Evolutionary conservation across 2,329 filamentous ascomycete genomes (phyloP).

Genomic region (Capronia epimyces): DNA sequence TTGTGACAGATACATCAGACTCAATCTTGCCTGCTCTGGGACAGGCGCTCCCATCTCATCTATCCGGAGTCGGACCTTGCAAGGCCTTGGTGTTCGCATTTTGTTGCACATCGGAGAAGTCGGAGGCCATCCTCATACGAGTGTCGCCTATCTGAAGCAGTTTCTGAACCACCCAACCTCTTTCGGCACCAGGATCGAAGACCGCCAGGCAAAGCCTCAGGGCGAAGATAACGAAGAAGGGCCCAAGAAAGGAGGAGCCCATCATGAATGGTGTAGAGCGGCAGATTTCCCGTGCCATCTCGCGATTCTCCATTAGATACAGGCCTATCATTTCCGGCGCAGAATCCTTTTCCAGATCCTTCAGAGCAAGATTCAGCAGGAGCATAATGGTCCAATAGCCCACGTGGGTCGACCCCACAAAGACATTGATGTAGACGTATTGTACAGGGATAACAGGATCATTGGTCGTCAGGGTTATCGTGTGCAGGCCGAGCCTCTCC

Average conservation of each 20-base stretch:
- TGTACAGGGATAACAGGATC: slow-evolving; percentile 26
- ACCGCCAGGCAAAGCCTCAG: slow-evolving; percentile 24
- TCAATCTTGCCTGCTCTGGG: no score
- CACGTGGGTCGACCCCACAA: slow-evolving; percentile 20
- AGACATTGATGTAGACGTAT: slow-evolving; percentile 27
- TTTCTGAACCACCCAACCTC: slow-evolving; percentile 25
- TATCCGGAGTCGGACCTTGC: no score
- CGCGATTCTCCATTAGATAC: slow-evolving; percentile 25
- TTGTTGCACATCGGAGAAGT: slow-evolving; percentile 12
- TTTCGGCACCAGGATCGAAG: slow-evolving; percentile 22
- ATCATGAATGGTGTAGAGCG: slow-evolving; percentile 25
- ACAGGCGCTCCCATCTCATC: no score
- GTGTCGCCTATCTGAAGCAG: slow-evolving; percentile 25
- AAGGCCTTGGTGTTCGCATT: not conserved
- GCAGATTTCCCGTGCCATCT: slow-evolving; percentile 26
- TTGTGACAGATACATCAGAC: no score
- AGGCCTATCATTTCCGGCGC: slow-evolving; percentile 20
- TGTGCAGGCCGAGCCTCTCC: slow-evolving; percentile 15
- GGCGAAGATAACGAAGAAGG: slow-evolving; percentile 28
- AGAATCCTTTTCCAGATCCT: slow-evolving; percentile 15
- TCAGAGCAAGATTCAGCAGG: slow-evolving; percentile 24
- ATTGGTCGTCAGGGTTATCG: slow-evolving; percentile 5
- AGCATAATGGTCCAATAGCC: slow-evolving; percentile 28
- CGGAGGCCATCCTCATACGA: slow-evolving; percentile 28
- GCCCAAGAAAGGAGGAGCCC: slow-evolving; percentile 28